Conservation (phyloP, 2,329 filamentous ascomycete genomes). For the Coniosporium tulheliwenetii region DNA sequence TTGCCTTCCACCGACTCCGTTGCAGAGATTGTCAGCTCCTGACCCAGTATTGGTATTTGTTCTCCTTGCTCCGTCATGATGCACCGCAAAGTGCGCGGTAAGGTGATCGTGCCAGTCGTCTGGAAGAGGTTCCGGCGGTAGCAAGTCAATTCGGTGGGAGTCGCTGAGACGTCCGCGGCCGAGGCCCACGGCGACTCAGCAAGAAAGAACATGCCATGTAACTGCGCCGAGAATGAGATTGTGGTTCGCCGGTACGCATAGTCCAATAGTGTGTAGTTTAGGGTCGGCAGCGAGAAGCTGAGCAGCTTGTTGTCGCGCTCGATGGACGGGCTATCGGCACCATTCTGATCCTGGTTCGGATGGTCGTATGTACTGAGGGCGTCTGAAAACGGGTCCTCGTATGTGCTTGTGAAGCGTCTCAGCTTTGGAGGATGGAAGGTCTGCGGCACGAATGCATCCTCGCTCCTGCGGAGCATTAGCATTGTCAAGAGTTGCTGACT, state of each 20-base stretch:
- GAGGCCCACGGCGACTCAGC: conserved; percentile 59
- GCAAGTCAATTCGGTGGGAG: conserved; percentile 78
- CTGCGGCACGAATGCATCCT: conserved; percentile 15
- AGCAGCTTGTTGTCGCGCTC: conserved; percentile 46
- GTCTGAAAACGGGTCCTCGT: conserved; percentile 36
- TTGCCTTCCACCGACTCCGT: conserved; percentile 93
- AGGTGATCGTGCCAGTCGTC: conserved; percentile 76
- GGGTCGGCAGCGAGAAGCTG: conserved; percentile 31
- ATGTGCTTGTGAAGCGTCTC: conserved; percentile 34
- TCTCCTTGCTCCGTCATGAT: conserved; percentile 75
- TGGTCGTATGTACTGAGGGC: conserved; percentile 33
- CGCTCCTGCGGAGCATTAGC: conserved; percentile 9
- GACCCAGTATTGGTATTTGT: conserved; percentile 63
- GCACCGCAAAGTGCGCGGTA: conserved; percentile 62
- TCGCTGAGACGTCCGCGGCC: conserved; percentile 36
- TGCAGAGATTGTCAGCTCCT: conserved; percentile 79
- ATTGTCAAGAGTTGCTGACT: conserved; percentile 1
- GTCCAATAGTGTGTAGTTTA: conserved; percentile 47
- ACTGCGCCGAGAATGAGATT: conserved; percentile 55
- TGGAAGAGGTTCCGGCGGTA: conserved; percentile 94
- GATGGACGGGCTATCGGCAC: conserved; percentile 39
- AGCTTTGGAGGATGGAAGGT: conserved; percentile 20
- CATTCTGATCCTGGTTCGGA: conserved; percentile 26
- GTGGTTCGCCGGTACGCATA: conserved; percentile 48
- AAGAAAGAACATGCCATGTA: conserved; percentile 81